These are phyloP conservation scores for Podochytrium sp. DNA, from an alignment of 192 early-diverging fungal genomes.

Conservation along the genomic window DNA sequence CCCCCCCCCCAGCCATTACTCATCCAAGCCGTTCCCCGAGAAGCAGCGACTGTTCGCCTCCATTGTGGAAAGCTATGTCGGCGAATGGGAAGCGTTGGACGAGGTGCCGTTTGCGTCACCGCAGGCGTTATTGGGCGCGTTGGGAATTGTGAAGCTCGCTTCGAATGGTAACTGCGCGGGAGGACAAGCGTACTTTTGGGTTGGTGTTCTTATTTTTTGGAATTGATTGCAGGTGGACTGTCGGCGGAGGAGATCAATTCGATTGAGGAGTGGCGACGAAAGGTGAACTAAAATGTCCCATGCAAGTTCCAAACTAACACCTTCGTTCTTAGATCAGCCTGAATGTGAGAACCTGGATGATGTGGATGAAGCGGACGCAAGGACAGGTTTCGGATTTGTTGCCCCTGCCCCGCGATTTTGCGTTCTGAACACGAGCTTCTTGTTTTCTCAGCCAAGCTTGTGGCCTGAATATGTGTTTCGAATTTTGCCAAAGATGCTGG, in stretches of 20 bases:
- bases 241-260: neutral
- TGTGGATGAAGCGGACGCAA: conserved; percentile 22
- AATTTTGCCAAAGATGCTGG: conserved; percentile 11
- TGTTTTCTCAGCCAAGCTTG: conserved; percentile 13
- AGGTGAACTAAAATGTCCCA: neutral
- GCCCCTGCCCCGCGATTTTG: neutral
- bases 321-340: neutral
- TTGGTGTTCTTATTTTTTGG: neutral
- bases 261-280: neutral
- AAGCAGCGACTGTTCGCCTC: conserved; percentile 25
- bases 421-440: neutral
- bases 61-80: conserved; percentile 21
- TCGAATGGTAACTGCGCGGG: neutral
- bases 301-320: too few relatives aligned
- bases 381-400: neutral
- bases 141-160: neutral
- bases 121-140: neutral
- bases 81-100: conserved; percentile 16
- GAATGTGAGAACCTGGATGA: conserved; percentile 15
- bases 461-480: conserved; percentile 11
- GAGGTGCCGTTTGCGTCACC: neutral
- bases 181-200: too few relatives aligned
- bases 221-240: neutral
- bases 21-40: conserved; percentile 8
- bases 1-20: conserved; percentile 32